These are phyloP conservation scores for Seiridium unicorne DNA, from an alignment of 2,329 filamentous ascomycete species.

Conservation along the genomic window DNA sequence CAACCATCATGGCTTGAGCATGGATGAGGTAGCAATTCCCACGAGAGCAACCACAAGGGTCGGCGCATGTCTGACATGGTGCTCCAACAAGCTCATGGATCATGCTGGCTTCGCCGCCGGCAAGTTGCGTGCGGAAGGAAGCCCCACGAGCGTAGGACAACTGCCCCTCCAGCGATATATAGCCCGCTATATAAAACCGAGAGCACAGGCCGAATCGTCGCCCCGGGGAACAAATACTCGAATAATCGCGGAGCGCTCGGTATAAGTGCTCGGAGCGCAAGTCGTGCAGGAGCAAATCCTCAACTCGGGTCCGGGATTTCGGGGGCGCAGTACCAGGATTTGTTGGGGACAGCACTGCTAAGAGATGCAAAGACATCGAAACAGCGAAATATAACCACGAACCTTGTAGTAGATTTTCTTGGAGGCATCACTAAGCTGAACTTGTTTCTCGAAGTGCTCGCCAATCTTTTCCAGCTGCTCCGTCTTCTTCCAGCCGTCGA, in stretches of 20 bases:
- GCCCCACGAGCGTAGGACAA: not conserved
- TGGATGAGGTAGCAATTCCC: too few species aligned
- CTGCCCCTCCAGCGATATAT: not conserved
- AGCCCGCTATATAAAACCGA: not conserved
- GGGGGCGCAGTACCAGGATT: not conserved
- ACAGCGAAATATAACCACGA: slow-evolving; percentile 29
- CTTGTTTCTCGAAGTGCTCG: slow-evolving; percentile 75
- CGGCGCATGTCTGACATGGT: too few species aligned
- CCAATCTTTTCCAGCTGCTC: slow-evolving; percentile 77
- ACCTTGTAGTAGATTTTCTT: slow-evolving; percentile 96
- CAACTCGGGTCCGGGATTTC: not conserved
- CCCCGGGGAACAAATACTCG: not conserved
- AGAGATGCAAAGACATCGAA: not conserved
- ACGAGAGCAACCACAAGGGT: too few species aligned
- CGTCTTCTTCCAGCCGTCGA: slow-evolving; percentile 90
- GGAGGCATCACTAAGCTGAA: slow-evolving; percentile 63
- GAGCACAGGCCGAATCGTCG: not conserved
- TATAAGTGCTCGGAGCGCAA: not conserved
- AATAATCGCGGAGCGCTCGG: not conserved
- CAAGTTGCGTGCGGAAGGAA: not conserved
- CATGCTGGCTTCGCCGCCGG: not conserved
- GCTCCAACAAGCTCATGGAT: too few species aligned
- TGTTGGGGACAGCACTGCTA: not conserved
- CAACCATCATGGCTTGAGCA: not conserved
- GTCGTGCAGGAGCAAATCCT: not conserved